Evolutionary conservation across 139 green algal genomes (phyloP).

Genomic region (Auxenochlorella pyrenoidosa): DNA sequence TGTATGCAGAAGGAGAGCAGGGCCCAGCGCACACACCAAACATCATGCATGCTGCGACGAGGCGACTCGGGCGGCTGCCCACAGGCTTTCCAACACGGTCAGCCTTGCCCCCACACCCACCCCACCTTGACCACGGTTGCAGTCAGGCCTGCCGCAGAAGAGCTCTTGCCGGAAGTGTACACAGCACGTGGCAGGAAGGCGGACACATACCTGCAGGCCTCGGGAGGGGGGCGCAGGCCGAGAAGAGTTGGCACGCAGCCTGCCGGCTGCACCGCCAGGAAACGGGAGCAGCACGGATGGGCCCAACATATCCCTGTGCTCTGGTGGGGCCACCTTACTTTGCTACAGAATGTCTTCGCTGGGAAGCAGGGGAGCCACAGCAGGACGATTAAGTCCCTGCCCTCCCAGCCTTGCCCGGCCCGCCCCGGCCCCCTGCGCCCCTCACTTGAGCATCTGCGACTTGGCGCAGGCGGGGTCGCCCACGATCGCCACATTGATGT

Average conservation of each 20-base stretch:
- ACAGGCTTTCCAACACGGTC: too few species aligned
- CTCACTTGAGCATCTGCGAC: constrained; percentile 87
- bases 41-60: too few species aligned
- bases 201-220: constrained; percentile 70
- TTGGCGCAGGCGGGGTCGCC: constrained; percentile 97
- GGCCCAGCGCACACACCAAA: too few species aligned
- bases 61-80: too few species aligned
- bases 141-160: constrained; percentile 95
- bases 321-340: too few species aligned
- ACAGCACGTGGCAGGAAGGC: constrained; percentile 91
- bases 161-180: constrained; percentile 98
- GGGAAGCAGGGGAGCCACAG: too few species aligned
- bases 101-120: background rate
- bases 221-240: background rate
- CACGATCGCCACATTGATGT: constrained; percentile 99
- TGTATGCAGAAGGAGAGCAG: too few species aligned
- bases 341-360: too few species aligned
- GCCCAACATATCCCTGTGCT: too few species aligned
- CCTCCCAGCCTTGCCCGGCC: too few species aligned
- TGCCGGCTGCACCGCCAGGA: background rate
- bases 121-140: constrained; percentile 93
- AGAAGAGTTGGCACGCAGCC: background rate
- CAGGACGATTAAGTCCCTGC: too few species aligned
- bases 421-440: background rate
- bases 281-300: too few species aligned